These are phyloP conservation scores for Penicillium verrucosum DNA, from an alignment of 2,329 filamentous ascomycete genomes.

Conservation along the genomic window DNA sequence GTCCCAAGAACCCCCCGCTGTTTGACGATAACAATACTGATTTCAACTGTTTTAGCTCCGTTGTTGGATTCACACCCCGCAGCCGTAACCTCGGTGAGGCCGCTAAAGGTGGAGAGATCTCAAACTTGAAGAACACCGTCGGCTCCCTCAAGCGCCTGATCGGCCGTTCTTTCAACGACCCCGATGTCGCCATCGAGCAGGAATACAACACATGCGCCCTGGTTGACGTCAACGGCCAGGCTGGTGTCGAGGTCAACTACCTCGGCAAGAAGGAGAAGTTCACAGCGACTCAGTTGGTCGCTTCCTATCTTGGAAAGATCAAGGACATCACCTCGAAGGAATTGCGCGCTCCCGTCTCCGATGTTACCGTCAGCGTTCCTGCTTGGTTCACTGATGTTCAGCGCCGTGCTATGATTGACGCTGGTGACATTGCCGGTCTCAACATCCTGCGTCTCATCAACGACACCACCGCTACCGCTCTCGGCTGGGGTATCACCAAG, in stretches of 20 bases:
- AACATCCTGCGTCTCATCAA: conserved; percentile 95
- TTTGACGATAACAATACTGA: conserved; percentile 16
- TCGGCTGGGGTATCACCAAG: conserved; percentile 98
- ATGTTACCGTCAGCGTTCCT: conserved; percentile 90
- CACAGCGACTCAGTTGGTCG: conserved; percentile 86
- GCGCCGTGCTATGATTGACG: conserved; percentile 83
- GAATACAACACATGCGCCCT: conserved; percentile 82
- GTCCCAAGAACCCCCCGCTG: conserved; percentile 41
- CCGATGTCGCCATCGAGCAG: conserved; percentile 90
- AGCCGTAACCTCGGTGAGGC: conserved; percentile 89
- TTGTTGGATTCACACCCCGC: conserved; percentile 94
- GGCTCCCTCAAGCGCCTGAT: conserved; percentile 86
- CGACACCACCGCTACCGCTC: conserved; percentile 91
- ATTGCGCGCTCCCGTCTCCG: conserved; percentile 84
- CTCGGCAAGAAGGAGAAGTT: conserved; percentile 93
- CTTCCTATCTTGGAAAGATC: conserved; percentile 95
- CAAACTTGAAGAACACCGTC: conserved; percentile 99
- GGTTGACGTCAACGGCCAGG: conserved; percentile 87
- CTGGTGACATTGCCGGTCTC: conserved; percentile 87
- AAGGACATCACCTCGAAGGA: conserved; percentile 82
- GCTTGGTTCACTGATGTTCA: conserved; percentile 97
- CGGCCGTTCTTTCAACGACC: conserved; percentile 81
- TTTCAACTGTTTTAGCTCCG: conserved; percentile 57
- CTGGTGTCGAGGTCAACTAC: conserved; percentile 90
- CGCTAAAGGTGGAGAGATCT: conserved; percentile 98